Percentiles rank a stretch among this genome's conserved stretches.
These are phyloP conservation scores for Alternaria burnsii DNA, from an alignment of 2,329 filamentous ascomycete species.

Conservation along the genomic window DNA sequence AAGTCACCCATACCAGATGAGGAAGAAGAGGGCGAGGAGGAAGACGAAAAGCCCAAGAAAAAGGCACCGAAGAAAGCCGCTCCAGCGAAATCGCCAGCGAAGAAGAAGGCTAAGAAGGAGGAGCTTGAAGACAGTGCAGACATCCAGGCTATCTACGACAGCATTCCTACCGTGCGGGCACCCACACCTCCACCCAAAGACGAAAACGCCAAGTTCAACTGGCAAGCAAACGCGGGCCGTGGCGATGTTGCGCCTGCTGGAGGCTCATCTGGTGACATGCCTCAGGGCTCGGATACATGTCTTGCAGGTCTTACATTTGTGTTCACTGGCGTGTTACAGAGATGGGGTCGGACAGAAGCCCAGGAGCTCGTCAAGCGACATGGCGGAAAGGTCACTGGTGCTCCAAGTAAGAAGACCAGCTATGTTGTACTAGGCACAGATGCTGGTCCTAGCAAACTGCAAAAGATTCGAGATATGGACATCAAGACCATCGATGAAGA, in stretches of 20 bases:
- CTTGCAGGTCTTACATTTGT: constrained; percentile 90
- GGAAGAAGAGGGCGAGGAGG: constrained; percentile 63
- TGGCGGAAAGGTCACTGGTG: constrained; percentile 86
- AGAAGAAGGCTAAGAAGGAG: constrained; percentile 71
- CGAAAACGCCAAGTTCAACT: constrained; percentile 79
- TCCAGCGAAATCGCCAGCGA: constrained; percentile 60
- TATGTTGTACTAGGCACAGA: constrained; percentile 92
- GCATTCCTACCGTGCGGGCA: constrained; percentile 81
- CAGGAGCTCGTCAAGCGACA: constrained; percentile 89
- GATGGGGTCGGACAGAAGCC: constrained; percentile 83
- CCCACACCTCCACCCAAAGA: constrained; percentile 82
- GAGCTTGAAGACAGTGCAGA: constrained; percentile 72
- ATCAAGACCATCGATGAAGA: constrained; percentile 96
- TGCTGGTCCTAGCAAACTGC: constrained; percentile 90
- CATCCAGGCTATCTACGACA: constrained; percentile 85
- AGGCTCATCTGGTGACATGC: constrained; percentile 72
- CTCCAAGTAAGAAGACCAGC: constrained; percentile 90
- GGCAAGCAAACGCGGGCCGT: constrained; percentile 65
- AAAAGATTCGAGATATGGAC: constrained; percentile 79
- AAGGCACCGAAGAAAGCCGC: constrained; percentile 48
- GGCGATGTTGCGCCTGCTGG: constrained; percentile 70
- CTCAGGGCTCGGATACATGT: constrained; percentile 86
- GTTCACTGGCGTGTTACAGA: constrained; percentile 87
- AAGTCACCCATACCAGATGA: constrained; percentile 65
- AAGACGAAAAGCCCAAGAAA: constrained; percentile 67